Conservation (phyloP, 176 grass and related monocot species). For the Carex scoparia region DNA sequence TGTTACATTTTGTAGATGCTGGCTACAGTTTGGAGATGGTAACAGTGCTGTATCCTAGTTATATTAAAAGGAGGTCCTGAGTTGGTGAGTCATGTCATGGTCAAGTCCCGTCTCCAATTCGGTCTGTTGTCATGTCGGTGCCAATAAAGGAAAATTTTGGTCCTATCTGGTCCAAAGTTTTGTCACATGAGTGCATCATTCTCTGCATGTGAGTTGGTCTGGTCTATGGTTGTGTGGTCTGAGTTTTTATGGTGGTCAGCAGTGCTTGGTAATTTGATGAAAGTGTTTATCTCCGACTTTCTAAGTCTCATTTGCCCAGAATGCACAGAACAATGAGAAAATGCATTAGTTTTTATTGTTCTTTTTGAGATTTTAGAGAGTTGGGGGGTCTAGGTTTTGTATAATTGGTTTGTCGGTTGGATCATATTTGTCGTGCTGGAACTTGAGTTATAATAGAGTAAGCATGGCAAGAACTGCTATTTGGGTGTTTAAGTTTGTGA, state of each 20-base stretch:
- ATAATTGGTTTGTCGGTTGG: slow-evolving; percentile 16
- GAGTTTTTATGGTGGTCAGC: not conserved
- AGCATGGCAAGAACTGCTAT: not conserved
- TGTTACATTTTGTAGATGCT: slow-evolving; percentile 27
- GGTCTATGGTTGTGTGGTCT: not conserved
- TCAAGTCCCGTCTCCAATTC: slow-evolving; percentile 52
- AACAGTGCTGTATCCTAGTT: slow-evolving; percentile 41
- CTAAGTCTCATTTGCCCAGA: not conserved
- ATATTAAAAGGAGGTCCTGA: slow-evolving; percentile 38
- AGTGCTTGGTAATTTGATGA: not conserved
- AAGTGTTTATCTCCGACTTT: not conserved
- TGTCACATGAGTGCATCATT: not conserved
- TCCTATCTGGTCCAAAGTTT: not conserved
- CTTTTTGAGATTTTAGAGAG: not conserved
- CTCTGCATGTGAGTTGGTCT: not conserved
- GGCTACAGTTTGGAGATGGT: slow-evolving; percentile 33
- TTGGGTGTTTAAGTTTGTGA: slow-evolving; percentile 21
- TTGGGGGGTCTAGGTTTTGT: not conserved
- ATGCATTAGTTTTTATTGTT: not conserved
- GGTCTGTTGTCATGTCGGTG: slow-evolving; percentile 48
- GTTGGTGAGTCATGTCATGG: slow-evolving; percentile 59
- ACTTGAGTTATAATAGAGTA: slow-evolving; percentile 6
- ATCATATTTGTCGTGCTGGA: slow-evolving; percentile 10
- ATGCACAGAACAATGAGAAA: not conserved
- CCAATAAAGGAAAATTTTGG: slow-evolving; percentile 44